Evolutionary conservation across 345 rosid genomes (phyloP).

Genomic region (Corchorus capsularis): DNA sequence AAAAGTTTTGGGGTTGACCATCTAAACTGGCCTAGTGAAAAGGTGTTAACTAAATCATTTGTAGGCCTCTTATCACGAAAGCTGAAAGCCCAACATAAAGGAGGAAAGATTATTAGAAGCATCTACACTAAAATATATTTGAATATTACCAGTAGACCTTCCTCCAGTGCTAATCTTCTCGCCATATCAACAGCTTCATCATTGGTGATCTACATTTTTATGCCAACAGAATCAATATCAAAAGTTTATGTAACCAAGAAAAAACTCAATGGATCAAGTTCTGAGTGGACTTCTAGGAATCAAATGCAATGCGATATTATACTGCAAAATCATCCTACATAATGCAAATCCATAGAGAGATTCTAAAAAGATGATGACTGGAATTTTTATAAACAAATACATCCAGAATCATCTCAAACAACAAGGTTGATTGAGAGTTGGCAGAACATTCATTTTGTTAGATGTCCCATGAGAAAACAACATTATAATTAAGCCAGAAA

Average conservation of each 20-base stretch:
- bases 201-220: conserved; percentile 59
- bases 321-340: neutral
- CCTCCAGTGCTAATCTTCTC: conserved; percentile 84
- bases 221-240: conserved; percentile 8
- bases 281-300: neutral
- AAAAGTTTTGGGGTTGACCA: conserved; percentile 3
- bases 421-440: neutral
- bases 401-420: neutral
- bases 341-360: neutral
- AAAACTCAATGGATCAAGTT: neutral
- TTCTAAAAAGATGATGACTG: neutral
- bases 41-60: neutral
- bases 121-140: conserved; percentile 15
- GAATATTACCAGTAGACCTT: conserved; percentile 82
- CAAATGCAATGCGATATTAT: conserved; percentile 3
- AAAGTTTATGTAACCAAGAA: neutral
- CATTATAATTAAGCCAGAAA: neutral
- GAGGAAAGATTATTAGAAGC: neutral
- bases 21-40: neutral
- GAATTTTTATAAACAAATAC: neutral
- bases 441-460: neutral
- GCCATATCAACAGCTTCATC: conserved; percentile 91
- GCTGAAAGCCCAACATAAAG: neutral
- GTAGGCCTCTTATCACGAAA: neutral
- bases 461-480: neutral